Evolutionary conservation across 2,329 filamentous ascomycete genomes (phyloP).

Genomic region (Sclerotinia nivalis): DNA sequence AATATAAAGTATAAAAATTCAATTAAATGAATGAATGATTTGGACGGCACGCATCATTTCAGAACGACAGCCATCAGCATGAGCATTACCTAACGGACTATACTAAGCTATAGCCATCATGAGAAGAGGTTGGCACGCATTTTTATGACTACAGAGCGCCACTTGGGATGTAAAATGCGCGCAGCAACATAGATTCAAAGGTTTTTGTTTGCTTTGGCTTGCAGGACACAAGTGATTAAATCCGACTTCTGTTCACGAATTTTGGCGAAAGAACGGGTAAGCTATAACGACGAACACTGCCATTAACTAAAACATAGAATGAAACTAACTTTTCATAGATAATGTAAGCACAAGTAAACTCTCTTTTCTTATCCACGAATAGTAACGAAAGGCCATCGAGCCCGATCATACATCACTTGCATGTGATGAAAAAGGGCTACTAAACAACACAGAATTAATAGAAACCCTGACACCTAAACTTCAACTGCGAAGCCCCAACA

Average conservation of each 20-base stretch:
- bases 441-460: not conserved
- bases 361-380: not conserved
- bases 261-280: not conserved
- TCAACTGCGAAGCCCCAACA: conserved; percentile 49
- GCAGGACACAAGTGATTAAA: not conserved
- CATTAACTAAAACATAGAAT: not conserved
- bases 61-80: not conserved
- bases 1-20: not conserved
- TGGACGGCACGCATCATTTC: not conserved
- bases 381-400: not conserved
- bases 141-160: no score
- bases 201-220: not conserved
- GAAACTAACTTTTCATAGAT: not conserved
- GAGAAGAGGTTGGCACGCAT: not conserved
- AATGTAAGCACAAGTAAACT: not conserved
- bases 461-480: conserved; percentile 37
- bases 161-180: not conserved
- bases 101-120: not conserved
- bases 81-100: not conserved
- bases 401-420: not conserved
- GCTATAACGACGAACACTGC: not conserved
- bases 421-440: not conserved
- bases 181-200: no score
- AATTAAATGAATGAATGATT: not conserved
- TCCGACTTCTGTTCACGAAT: not conserved